Evolutionary conservation across 495 filamentous ascomycete genomes (phyloP), one percentile per base, ranked within the genome.

Genomic region (Hamigera avellanea): DNA sequence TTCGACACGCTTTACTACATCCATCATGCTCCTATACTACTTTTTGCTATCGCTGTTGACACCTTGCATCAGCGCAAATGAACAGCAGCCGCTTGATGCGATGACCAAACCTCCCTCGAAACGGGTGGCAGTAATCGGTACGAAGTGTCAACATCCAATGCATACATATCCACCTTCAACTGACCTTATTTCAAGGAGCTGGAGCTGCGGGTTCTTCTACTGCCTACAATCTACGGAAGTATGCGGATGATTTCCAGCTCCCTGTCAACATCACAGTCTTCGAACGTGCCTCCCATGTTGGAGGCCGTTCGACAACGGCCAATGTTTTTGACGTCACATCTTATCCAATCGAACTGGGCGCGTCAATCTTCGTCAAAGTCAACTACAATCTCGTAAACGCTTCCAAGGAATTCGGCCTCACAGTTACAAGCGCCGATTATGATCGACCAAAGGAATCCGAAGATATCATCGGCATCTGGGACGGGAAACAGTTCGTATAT

Each of bases 221-320:
- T 8, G 89, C 93, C 23, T 91, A 89, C 54, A 74, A 86, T 43
- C 60, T 99, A 23, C 71, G 69, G 28, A 73, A 81, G 48, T 85
- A 76, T 52, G 78, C 84, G 14, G 53, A 66, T 1, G 44, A 70
- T 27, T 51, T 64, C 4, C 70, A 62, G 8, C 50, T 73, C 14
- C 59, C 59, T 5, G 48, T 85, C 31, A 78, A 91, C 43, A 80
- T 96, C 50, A 95, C 87, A 10, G 67, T 99, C 32, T 96, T 83
- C 52, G 93, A 96, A 50, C 81, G 82, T 30, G 75, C 72, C 13
- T 60, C 67, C 17, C 85, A 82, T 50, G 68, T 95, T 19, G 93
- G 91, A 2, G 91, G 91, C 17, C 81, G 91, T 9, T 83, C 83
- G 16, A 91, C 86, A 6, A 96, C 91, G 14, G 80, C 95, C 23